These are phyloP conservation scores for Arthrobotrys iridis DNA, from an alignment of 2,329 filamentous ascomycete species.

Conservation along the genomic window DNA sequence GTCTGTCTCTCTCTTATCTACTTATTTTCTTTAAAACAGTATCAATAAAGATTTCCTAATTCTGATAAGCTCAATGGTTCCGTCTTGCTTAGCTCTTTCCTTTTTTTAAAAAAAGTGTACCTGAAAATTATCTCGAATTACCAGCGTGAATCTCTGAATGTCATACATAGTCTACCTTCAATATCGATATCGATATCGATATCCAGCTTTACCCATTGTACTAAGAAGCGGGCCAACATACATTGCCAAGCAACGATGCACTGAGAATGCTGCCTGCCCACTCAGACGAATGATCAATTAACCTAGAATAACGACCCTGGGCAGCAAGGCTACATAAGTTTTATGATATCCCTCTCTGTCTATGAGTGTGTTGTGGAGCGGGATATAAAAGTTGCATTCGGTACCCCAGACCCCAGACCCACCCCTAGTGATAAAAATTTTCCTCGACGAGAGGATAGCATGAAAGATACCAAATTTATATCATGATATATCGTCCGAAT, in stretches of 20 bases:
- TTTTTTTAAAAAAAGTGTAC: neutral
- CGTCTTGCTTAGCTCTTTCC: neutral
- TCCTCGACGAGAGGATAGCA: neutral
- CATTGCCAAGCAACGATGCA: no score
- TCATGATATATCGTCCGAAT: constrained; percentile 9
- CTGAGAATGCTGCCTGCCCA: no score
- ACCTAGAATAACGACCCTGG: no score
- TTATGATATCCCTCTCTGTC: neutral
- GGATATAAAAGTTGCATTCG: neutral
- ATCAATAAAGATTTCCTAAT: constrained; percentile 17
- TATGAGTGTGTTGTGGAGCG: neutral
- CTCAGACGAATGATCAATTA: no score
- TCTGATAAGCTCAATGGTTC: neutral
- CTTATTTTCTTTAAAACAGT: constrained; percentile 11
- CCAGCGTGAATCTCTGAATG: no score
- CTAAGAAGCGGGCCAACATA: no score
- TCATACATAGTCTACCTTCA: neutral
- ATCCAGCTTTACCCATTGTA: neutral
- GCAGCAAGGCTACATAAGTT: no score
- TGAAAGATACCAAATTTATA: neutral
- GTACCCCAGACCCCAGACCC: neutral
- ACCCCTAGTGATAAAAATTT: neutral
- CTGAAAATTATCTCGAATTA: neutral
- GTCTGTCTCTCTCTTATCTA: constrained; percentile 40
- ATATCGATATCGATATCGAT: neutral